Percentiles rank a stretch among this genome's conserved stretches.
phyloP scores from a whole-genome alignment of 306 rosid species.

The Glycine tomentella region DNA sequence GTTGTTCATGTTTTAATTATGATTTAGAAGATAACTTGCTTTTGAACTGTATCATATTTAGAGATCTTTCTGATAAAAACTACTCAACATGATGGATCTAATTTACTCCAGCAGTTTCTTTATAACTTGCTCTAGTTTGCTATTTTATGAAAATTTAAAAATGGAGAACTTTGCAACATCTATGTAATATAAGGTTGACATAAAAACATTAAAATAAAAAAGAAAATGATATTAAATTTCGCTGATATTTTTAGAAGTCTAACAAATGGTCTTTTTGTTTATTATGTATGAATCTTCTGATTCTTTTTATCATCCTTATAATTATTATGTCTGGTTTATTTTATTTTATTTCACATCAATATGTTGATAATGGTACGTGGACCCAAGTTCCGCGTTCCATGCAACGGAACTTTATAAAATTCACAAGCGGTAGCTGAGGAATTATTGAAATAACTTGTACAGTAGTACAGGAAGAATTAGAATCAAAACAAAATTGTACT shows the following conservation, averaged over 20 bases:
- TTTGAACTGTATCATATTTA: constrained; percentile 32
- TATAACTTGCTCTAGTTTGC: neutral
- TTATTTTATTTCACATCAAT: constrained; percentile 12
- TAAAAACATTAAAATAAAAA: neutral
- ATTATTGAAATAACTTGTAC: neutral
- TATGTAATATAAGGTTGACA: constrained; percentile 5
- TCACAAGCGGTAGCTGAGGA: neutral
- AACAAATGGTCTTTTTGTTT: neutral
- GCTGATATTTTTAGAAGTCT: no score
- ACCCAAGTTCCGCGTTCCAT: neutral
- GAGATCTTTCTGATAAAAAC: constrained; percentile 13
- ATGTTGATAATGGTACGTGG: constrained; percentile 3
- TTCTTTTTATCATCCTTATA: neutral
- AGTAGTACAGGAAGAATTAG: neutral
- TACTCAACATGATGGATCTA: constrained; percentile 1
- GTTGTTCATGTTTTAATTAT: constrained; percentile 24
- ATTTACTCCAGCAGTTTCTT: neutral
- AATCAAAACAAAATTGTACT: neutral
- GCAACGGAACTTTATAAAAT: neutral
- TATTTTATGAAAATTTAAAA: neutral
- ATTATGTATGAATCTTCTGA: neutral
- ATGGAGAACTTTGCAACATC: neutral
- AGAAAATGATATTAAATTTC: neutral
- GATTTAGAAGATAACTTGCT: constrained; percentile 20
- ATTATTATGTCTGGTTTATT: neutral